Conservation (phyloP, 1,284 basidiomycete genomes). For the Malassezia sp. region DNA sequence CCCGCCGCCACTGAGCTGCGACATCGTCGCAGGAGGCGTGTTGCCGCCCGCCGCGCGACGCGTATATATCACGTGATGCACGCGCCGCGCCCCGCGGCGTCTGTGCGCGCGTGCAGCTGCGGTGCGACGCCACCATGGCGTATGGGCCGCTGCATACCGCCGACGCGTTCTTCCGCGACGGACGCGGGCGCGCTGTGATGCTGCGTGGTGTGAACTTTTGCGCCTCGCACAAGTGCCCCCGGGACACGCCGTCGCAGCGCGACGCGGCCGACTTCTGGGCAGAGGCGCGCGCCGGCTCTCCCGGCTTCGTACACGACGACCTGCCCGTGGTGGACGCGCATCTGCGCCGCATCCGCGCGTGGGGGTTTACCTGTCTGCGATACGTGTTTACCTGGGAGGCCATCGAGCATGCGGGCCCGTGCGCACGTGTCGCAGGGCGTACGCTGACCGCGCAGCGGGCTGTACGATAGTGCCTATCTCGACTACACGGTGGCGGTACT, state of each 20-base stretch:
- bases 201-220: slow-evolving; percentile 87
- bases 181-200: slow-evolving; percentile 66
- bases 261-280: slow-evolving; percentile 57
- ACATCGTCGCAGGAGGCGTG: slow-evolving; percentile 3
- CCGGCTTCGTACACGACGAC: too few species aligned
- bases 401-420: slow-evolving; percentile 83
- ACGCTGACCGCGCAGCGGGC: too few species aligned
- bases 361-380: slow-evolving; percentile 89
- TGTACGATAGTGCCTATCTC: slow-evolving; percentile 83
- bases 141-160: slow-evolving; percentile 10
- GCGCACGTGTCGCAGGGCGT: too few species aligned
- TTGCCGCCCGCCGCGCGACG: background rate
- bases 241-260: slow-evolving; percentile 55
- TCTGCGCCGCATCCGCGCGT: slow-evolving; percentile 67
- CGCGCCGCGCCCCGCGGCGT: too few species aligned
- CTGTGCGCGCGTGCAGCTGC: too few species aligned
- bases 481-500: slow-evolving; percentile 79
- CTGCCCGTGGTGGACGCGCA: slow-evolving; percentile 81
- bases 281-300: slow-evolving; percentile 66
- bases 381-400: slow-evolving; percentile 92
- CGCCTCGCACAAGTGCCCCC: slow-evolving; percentile 72
- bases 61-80: slow-evolving; percentile 4
- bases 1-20: too few species aligned
- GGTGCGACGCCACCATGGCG: too few species aligned
- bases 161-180: slow-evolving; percentile 64